phyloP scores from a whole-genome alignment of 768 basidiomycete genomes.

The Candolleomyces aberdarensis region DNA sequence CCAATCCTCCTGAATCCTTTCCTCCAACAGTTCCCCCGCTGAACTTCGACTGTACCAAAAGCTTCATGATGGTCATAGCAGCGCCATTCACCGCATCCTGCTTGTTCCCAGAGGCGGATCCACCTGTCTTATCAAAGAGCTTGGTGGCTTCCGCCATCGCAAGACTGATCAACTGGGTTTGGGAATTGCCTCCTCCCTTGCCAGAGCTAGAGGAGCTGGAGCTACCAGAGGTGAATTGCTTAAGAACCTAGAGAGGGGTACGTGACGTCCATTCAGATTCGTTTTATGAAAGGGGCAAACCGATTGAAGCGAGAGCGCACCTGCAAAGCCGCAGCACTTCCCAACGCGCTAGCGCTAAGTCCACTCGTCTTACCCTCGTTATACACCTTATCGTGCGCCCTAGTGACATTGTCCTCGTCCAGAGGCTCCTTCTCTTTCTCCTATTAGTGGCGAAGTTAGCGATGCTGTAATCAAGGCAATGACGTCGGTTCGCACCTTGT shows the following conservation, averaged over 20 bases:
- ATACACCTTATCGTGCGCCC: constrained; percentile 65
- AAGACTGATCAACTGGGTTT: constrained; percentile 73
- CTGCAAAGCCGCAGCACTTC: constrained; percentile 77
- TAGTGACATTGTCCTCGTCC: constrained; percentile 61
- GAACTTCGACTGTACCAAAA: constrained; percentile 69
- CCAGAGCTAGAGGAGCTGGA: constrained; percentile 24
- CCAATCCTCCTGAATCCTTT: constrained; percentile 66
- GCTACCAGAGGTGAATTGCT: constrained; percentile 61
- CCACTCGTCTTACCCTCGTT: constrained; percentile 43
- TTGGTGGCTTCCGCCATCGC: constrained; percentile 84
- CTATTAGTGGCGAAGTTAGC: constrained; percentile 24
- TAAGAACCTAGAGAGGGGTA: constrained; percentile 45
- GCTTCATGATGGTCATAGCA: constrained; percentile 82
- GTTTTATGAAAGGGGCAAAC: background rate
- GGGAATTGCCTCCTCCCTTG: constrained; percentile 38
- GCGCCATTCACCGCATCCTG: constrained; percentile 86
- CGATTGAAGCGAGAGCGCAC: constrained; percentile 26
- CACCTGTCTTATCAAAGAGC: constrained; percentile 69
- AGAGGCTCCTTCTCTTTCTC: constrained; percentile 54
- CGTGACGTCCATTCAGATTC: background rate
- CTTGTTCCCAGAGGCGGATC: constrained; percentile 62
- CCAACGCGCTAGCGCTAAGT: constrained; percentile 62
- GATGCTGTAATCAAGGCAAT: background rate
- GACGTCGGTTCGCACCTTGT: constrained; percentile 38
- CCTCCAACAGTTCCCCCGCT: constrained; percentile 49